These are phyloP conservation scores for Sphagnum contortum DNA, from an alignment of 225 moss, liverwort and hornwort species.

Conservation along the genomic window DNA sequence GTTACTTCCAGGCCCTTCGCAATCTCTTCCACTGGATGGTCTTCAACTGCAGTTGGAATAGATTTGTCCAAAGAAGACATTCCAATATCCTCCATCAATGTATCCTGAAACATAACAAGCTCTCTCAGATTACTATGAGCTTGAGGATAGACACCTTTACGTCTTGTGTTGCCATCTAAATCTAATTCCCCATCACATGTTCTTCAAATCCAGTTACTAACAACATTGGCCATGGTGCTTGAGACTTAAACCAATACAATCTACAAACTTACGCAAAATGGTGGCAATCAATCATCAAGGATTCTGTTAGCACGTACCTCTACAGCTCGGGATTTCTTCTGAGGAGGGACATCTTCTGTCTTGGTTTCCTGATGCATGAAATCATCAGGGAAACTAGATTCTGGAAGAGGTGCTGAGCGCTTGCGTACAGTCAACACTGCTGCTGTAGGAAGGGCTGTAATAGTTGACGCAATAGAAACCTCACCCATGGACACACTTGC, in stretches of 20 bases:
- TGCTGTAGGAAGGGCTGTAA: constrained; percentile 22
- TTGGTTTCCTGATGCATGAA: constrained; percentile 24
- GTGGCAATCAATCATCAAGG: no score
- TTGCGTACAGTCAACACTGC: constrained; percentile 41
- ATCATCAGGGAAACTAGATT: constrained; percentile 30
- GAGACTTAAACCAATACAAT: no score
- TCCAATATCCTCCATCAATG: constrained; percentile 17
- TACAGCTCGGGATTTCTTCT: constrained; percentile 61
- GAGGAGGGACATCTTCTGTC: constrained; percentile 63
- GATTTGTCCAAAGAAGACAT: not conserved
- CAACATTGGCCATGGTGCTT: no score
- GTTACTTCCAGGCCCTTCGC: constrained; percentile 3
- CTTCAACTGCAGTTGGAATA: constrained; percentile 8
- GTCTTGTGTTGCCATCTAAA: no score
- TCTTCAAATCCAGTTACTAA: no score
- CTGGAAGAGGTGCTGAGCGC: constrained; percentile 42
- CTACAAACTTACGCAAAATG: no score
- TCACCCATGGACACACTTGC: constrained; percentile 22
- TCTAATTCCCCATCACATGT: no score
- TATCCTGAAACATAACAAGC: constrained; percentile 12
- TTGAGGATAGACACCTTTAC: no score
- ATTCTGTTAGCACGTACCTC: constrained; percentile 15
- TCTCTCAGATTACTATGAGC: no score
- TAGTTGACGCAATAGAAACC: constrained; percentile 13
- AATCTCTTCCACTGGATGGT: constrained; percentile 11